A percentile compares a stretch with the other conserved stretches of the same genome.
Conservation (phyloP, 164 flowering plant species). For the Akebia trifoliata region DNA sequence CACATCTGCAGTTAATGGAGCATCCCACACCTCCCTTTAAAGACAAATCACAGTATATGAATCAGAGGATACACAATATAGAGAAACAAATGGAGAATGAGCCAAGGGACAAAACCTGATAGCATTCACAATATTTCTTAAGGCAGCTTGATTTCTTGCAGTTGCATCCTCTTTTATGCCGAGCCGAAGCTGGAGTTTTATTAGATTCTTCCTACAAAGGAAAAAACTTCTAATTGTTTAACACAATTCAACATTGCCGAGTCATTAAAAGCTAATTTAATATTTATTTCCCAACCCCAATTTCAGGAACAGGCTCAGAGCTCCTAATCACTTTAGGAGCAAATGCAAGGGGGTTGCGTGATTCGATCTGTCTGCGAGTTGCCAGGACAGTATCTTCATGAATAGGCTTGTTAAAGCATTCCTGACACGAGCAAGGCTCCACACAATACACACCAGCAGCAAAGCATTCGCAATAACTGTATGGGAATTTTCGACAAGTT, state of each 20-base stretch:
- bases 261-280: background rate
- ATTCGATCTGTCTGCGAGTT: constrained; percentile 83
- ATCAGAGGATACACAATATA: constrained; percentile 16
- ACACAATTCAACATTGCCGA: background rate
- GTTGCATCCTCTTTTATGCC: constrained; percentile 98
- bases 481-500: constrained; percentile 13
- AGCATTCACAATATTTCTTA: constrained; percentile 99
- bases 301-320: constrained; percentile 46
- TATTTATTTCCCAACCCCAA: constrained; percentile 36
- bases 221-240: background rate
- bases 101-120: constrained; percentile 59
- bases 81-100: constrained; percentile 3
- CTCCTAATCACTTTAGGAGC: constrained; percentile 82
- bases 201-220: constrained; percentile 63
- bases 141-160: constrained; percentile 96
- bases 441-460: constrained; percentile 94
- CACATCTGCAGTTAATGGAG: constrained; percentile 93
- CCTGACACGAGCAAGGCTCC: constrained; percentile 81
- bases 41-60: constrained; percentile 5
- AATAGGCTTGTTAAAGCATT: constrained; percentile 75
- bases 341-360: constrained; percentile 88
- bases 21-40: constrained; percentile 95
- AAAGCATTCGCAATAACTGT: constrained; percentile 93
- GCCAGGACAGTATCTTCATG: constrained; percentile 83
- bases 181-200: constrained; percentile 91